A percentile compares a stretch with the other conserved stretches of the same genome.
Evolutionary conservation across 306 rosid species (phyloP).

Genomic region (Ormosia semicastrata): DNA sequence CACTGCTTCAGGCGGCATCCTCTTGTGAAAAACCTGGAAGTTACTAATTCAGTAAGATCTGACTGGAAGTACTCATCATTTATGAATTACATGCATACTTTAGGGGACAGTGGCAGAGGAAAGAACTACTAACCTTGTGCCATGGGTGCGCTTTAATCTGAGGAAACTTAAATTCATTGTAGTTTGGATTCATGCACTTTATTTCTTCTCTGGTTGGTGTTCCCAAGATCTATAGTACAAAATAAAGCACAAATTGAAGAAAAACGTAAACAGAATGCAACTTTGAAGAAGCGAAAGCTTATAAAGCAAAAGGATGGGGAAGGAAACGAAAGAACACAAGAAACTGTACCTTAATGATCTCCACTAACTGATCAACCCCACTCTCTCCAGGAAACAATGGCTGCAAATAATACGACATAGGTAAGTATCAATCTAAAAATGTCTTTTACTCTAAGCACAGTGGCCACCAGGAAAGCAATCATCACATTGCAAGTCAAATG

Average conservation of each 20-base stretch:
- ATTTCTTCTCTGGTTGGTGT: constrained; percentile 97
- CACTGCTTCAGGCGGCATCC: constrained; percentile 87
- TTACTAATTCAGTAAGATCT: constrained; percentile 21
- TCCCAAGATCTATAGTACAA: constrained; percentile 60
- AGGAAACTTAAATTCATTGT: constrained; percentile 87
- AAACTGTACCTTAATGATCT: constrained; percentile 77
- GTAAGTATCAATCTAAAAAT: constrained; percentile 24
- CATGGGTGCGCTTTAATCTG: constrained; percentile 96
- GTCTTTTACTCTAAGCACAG: background rate
- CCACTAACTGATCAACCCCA: constrained; percentile 96
- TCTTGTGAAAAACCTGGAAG: constrained; percentile 75
- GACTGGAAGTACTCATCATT: background rate
- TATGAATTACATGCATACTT: background rate
- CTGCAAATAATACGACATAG: constrained; percentile 49
- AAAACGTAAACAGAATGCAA: constrained; percentile 25
- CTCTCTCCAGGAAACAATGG: constrained; percentile 98
- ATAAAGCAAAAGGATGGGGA: background rate
- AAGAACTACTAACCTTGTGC: constrained; percentile 71
- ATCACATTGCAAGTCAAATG: background rate
- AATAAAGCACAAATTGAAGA: constrained; percentile 7
- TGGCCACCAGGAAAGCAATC: background rate
- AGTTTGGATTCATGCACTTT: constrained; percentile 93
- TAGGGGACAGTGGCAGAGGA: background rate
- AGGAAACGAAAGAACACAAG: background rate
- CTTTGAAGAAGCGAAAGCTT: background rate